Base-by-base conservation (phyloP, 768 basidiomycete genomes). In the Sporobolomyces roseus region DNA sequence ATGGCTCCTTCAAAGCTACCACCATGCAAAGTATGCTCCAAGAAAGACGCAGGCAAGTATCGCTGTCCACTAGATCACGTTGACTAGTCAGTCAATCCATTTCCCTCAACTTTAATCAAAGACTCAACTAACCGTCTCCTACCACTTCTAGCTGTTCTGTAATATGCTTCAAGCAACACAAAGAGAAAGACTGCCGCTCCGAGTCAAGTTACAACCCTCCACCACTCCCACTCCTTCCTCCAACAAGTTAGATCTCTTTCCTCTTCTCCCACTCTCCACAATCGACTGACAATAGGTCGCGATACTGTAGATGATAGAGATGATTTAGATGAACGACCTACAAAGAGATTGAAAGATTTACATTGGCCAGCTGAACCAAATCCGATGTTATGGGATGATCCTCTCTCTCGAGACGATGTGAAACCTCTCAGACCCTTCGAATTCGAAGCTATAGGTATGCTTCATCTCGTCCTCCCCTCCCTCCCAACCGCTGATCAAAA, bases 291-390 rank as follows among this genome's bases (percentile, higher is more conserved):
- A 17, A 30, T 6, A 4, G 2, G 1, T 17, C 2, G 12, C n/a
- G 25, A 4, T n/a, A 23, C 38, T 19, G 27, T 30, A 60, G 62
- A 50, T 1, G 41, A 65, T 21, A 52, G 46, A 2, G 41, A 51
- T 23, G 23, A 43, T 8, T n/a, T 43, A 35, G 61, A 68, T 21
- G 59, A 58, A n/a, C 58, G 73, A 14, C 73, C 73, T 9, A 51
- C 52, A 5, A 74, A 74, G 48, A 65, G 69, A 2, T 35, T 74
- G 25, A 67, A 53, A 55, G 60, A 68, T 33, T 14, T 74, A 45
- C 52, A 58, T 29, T 74, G 73, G 73, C 73, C 73, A 13, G 59
- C 60, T 13, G 73, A 74, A 38, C 73, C 73, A 0, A 63, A 65
- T 30, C 50, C 62, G 23, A 43, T 66, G 13, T 32, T 71, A 29